A percentile compares a stretch with the other conserved stretches of the same genome.
These are phyloP conservation scores for Aeminium ludgeri DNA, from an alignment of 495 filamentous ascomycete genomes.

Conservation along the genomic window DNA sequence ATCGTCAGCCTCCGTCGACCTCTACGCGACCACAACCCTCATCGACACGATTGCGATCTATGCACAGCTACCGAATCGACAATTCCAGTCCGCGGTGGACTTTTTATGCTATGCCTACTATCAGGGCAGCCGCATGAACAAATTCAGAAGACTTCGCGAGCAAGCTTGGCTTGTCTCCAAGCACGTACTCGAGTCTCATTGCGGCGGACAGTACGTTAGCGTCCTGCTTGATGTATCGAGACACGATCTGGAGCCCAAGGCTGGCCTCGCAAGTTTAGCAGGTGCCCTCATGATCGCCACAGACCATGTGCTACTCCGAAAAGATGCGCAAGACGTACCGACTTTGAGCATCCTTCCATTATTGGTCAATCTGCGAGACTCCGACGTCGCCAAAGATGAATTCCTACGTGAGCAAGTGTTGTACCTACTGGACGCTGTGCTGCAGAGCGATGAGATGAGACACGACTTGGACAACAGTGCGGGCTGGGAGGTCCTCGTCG, in stretches of 20 bases:
- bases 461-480: too few relatives aligned
- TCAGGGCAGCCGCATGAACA: conserved; percentile 50
- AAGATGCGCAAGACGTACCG: conserved; percentile 6
- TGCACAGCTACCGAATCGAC: conserved; percentile 21
- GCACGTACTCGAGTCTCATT: conserved; percentile 64
- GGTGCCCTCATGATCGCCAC: conserved; percentile 18
- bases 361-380: too few relatives aligned
- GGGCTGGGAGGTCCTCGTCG: too few relatives aligned
- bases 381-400: too few relatives aligned
- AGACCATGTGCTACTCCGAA: conserved; percentile 12
- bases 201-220: conserved; percentile 34
- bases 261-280: conserved; percentile 6
- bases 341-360: background rate
- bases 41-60: conserved; percentile 70
- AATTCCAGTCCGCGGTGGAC: background rate
- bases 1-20: conserved; percentile 55
- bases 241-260: background rate
- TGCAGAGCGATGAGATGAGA: too few relatives aligned
- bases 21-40: conserved; percentile 56
- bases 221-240: conserved; percentile 17
- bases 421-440: too few relatives aligned
- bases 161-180: conserved; percentile 59
- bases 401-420: too few relatives aligned
- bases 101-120: conserved; percentile 20
- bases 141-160: conserved; percentile 50